Evolutionary conservation across 2,329 filamentous ascomycete species (phyloP), one percentile per base, ranked within the genome.

Genomic region (Colletotrichum liriopes): DNA sequence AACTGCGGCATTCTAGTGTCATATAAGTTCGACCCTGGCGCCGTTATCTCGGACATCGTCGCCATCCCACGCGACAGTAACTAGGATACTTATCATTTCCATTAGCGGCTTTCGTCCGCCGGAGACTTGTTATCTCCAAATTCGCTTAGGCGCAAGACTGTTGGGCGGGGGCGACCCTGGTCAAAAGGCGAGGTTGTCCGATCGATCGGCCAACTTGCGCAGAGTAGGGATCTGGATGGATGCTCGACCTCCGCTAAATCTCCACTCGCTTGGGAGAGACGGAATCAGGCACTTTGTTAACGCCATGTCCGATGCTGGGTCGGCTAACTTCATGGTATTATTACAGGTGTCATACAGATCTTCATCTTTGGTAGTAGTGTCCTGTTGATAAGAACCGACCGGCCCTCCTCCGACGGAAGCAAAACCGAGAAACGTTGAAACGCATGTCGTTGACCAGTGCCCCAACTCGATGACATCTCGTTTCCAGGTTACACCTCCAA

Each of bases 131-230:
- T 68, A 64, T 58, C 66, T 56, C 14, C 12, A 14, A 6, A 45
- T 29, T n/a, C 32, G 35, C 18, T 3, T 29, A 45, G 23, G 41
- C 26, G 41, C 16, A 35, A 35, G 18, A n/a, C 45, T 16, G 37
- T 8, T 7, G 1, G 47, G 16, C 54, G 16, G 61, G 67, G 61
- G 45, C 43, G 0, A 39, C 61, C 61, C 67, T 20, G 5, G 54
- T 39, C 14, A 8, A 20, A 2, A n/a, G 3, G 2, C 0, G 12
- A 35, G 23, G 67, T 65, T 70, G 45, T 35, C 67, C 67, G 60
- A 65, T 64, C 65, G 52, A 70, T 70, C 67, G 61, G 67, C 51
- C 45, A 70, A 70, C 67, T 60, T 58, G 11, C 16, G n/a, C 29
- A 20, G 3, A 12, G 5, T n/a, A 35, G n/a, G 18, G 9, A 23